These are phyloP conservation scores for Penicillium bovifimosum DNA, from an alignment of 495 filamentous ascomycete species.

Conservation along the genomic window DNA sequence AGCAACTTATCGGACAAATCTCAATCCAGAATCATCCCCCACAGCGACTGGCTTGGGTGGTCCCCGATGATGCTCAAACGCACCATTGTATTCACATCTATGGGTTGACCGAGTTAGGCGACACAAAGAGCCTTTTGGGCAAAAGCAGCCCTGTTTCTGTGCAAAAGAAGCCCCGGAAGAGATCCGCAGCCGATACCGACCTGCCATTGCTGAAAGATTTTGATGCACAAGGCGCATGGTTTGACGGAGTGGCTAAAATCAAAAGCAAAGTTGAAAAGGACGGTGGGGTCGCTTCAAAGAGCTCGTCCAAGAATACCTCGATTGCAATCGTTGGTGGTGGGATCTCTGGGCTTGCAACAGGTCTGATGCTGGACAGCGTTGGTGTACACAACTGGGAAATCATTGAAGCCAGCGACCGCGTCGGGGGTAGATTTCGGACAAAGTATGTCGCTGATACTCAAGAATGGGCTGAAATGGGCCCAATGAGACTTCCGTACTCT, in stretches of 20 bases:
- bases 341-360: conserved; percentile 54
- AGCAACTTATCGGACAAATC: conserved; percentile 4
- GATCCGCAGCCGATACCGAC: conserved; percentile 11
- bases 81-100: conserved; percentile 8
- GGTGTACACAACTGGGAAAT: conserved; percentile 49
- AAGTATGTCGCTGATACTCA: conserved; percentile 52
- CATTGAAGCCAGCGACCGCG: conserved; percentile 40
- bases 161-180: not conserved
- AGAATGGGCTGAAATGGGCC: conserved; percentile 65
- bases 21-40: not conserved
- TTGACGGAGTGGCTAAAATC: conserved; percentile 22
- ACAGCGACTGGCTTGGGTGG: conserved; percentile 9
- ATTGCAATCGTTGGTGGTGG: conserved; percentile 59
- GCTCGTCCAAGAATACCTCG: conserved; percentile 13
- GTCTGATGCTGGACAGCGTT: conserved; percentile 41
- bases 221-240: conserved; percentile 24
- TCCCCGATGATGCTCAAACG: conserved; percentile 2
- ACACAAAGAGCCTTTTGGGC: not conserved
- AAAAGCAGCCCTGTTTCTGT: conserved; percentile 10
- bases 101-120: not conserved
- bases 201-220: conserved; percentile 19
- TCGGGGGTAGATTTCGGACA: conserved; percentile 55
- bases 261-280: conserved; percentile 6
- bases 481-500: conserved; percentile 53
- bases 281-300: conserved; percentile 2